Percentiles rank a stretch among this genome's conserved stretches.
phyloP scores from a whole-genome alignment of 2,329 filamentous ascomycete genomes.

The Helotiales sp. region DNA sequence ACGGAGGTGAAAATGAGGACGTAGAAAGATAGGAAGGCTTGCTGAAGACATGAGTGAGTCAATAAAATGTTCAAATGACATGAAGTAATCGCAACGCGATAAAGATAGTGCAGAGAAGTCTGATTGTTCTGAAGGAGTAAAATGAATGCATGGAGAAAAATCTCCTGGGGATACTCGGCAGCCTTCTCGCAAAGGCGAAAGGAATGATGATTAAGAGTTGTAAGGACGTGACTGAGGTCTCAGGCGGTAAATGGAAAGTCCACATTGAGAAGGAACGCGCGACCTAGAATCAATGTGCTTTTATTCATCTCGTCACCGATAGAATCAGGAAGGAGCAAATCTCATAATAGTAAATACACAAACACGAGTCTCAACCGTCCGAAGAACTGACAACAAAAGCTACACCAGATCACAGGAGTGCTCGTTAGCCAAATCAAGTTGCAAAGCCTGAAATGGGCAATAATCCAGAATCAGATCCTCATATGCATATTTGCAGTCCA shows the following conservation, averaged over 20 bases:
- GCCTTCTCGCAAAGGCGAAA: neutral
- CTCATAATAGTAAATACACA: constrained; percentile 6
- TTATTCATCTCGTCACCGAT: neutral
- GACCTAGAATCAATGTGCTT: neutral
- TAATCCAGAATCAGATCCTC: constrained; percentile 11
- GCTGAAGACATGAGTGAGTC: neutral
- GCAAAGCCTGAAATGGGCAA: neutral
- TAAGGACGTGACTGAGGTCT: neutral
- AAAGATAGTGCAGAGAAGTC: neutral
- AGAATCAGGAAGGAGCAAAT: constrained; percentile 13
- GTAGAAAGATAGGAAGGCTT: neutral
- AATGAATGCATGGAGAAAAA: neutral
- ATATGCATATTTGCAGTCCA: constrained; percentile 15
- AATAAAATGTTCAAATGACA: neutral
- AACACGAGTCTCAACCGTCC: constrained; percentile 1
- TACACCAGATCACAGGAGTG: constrained; percentile 5
- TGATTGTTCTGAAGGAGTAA: neutral
- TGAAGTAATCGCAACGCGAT: neutral
- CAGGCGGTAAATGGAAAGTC: neutral
- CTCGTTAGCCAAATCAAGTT: constrained; percentile 7
- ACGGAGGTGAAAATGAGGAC: neutral
- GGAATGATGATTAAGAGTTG: too few relatives aligned
- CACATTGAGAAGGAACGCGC: constrained; percentile 3
- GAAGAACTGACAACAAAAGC: constrained; percentile 7
- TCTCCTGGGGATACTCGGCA: neutral